These are phyloP conservation scores for Fraxinus angustifolia DNA, from an alignment of 305 asterid genomes.

Conservation along the genomic window DNA sequence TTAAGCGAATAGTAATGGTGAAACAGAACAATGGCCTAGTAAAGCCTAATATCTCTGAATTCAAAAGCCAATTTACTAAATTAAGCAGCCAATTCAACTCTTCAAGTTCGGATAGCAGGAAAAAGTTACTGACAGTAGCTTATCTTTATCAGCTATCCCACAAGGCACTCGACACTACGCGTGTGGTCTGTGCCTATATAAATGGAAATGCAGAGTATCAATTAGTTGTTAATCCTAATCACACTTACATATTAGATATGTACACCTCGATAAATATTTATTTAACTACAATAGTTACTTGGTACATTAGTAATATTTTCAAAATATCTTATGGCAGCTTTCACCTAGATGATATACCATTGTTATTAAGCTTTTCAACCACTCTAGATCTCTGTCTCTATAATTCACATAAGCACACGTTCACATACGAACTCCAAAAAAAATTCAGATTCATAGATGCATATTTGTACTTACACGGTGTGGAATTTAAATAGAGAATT, in stretches of 20 bases:
- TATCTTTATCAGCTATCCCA: not conserved
- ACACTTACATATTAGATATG: not conserved
- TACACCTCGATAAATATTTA: not conserved
- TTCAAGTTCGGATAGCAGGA: not conserved
- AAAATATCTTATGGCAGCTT: not conserved
- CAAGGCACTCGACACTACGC: not conserved
- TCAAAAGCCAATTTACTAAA: not conserved
- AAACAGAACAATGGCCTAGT: not conserved
- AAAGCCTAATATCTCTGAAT: not conserved
- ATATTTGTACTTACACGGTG: not conserved
- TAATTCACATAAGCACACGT: not conserved
- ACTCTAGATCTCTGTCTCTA: not conserved
- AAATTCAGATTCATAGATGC: not conserved
- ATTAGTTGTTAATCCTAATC: not conserved
- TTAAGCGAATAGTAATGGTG: not conserved
- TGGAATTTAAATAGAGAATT: not conserved
- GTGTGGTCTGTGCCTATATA: not conserved
- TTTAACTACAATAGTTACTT: not conserved
- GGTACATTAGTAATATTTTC: not conserved
- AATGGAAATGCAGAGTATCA: not conserved
- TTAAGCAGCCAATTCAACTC: not conserved
- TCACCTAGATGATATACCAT: not conserved
- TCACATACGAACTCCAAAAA: not conserved
- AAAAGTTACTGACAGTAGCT: not conserved
- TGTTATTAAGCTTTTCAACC: not conserved